Base-by-base conservation (phyloP, 768 basidiomycete genomes). In the Tricholoma terreum region DNA sequence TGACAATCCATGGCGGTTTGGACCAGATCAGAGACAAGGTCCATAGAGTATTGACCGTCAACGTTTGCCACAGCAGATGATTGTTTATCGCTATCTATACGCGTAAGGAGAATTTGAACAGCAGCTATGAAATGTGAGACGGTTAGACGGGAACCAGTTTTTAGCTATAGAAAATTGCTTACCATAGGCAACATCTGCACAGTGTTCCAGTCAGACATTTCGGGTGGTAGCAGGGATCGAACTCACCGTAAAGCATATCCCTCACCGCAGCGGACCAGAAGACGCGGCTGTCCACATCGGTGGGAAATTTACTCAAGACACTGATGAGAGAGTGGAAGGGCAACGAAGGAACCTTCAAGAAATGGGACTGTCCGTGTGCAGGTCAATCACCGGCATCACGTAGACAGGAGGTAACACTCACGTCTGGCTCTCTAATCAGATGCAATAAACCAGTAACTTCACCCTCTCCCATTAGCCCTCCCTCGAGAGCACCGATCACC, bases 311-410 rank as follows among this genome's bases (percentile, higher is more conserved):
- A 62, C 80, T 81, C 58, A 93, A 67, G 53, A 91, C 78, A 58
- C 87, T 87, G 58, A 85, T 78, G 45, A 94, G 77, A n/a, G 81
- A 84, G 67, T 92, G 83, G 76, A 89, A 92, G 0, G 92, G 92
- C 43, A 94, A 77, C 2, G 83, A 86, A 2, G 90, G 86, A 24
- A 89, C 89, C 74, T 94, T 94, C 63, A 94, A 75, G 76, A 93
- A 94, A 67, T 91, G 92, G 15, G 89, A 86, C 89, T 92, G 62
- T 36, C n/a, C 1, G 52, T 57, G 51, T 10, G 21, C 12, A 15
- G 30, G 50, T 69, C n/a, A 75, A 48, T 27, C 8, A 11, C 15
- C 6, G 45, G 30, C 21, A 46, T 21, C 2, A 27, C 33, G 9
- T 46, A 27, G 33, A 6, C 35, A 54, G 33, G 14, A n/a, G 60